phyloP scores from a whole-genome alignment of 2,329 filamentous ascomycete genomes.

The Erysiphe pulchra region DNA sequence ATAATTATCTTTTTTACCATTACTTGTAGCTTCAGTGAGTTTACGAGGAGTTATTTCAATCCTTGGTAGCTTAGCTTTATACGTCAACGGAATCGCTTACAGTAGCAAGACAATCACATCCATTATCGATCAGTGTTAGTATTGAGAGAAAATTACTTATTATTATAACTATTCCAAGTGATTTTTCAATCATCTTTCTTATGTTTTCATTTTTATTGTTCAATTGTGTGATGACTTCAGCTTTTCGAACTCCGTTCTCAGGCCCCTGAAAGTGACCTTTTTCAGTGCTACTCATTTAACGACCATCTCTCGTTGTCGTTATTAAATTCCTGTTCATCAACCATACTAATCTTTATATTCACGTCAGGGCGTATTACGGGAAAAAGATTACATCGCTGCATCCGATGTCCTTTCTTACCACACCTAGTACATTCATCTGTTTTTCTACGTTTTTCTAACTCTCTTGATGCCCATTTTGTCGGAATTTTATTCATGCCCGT shows the following conservation, averaged over 20 bases:
- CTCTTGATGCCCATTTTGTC: no score
- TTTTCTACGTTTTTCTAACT: no score
- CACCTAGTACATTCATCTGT: background rate
- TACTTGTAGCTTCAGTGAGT: background rate
- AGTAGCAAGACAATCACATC: background rate
- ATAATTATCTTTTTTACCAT: background rate
- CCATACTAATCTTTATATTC: background rate
- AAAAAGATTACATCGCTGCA: background rate
- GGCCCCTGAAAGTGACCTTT: background rate
- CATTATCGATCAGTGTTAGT: background rate
- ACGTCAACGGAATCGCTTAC: background rate
- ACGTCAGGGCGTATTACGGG: background rate
- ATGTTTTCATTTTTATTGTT: background rate
- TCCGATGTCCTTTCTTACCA: background rate
- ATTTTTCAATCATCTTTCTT: background rate
- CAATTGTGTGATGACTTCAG: background rate
- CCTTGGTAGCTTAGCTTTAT: background rate
- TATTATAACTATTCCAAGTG: background rate
- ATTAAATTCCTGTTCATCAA: background rate
- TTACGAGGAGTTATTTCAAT: background rate
- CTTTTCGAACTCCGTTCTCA: background rate
- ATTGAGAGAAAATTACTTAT: background rate
- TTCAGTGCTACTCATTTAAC: background rate
- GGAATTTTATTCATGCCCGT: background rate
- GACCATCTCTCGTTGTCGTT: background rate